Percentiles rank a stretch among this genome's conserved stretches.
These are phyloP conservation scores for Cicer chorassanicum DNA, from an alignment of 306 rosid species.

Conservation along the genomic window DNA sequence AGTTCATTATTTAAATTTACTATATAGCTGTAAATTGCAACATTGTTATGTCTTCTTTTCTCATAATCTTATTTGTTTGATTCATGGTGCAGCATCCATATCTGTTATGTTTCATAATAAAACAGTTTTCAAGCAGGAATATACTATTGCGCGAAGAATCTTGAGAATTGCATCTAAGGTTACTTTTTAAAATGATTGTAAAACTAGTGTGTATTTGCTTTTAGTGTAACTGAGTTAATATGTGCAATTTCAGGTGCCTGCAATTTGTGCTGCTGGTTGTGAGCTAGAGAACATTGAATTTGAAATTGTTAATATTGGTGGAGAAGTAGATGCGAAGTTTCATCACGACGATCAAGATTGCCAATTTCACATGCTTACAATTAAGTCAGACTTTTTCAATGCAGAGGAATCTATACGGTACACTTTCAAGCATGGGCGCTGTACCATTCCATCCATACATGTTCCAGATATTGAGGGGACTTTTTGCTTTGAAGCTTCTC, in stretches of 20 bases:
- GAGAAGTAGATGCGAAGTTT: slow-evolving; percentile 50
- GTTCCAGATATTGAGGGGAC: slow-evolving; percentile 49
- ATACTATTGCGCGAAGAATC: slow-evolving; percentile 47
- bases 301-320: slow-evolving; percentile 57
- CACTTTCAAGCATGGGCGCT: slow-evolving; percentile 58
- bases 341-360: slow-evolving; percentile 52
- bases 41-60: background rate
- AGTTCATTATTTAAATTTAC: background rate
- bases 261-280: slow-evolving; percentile 48
- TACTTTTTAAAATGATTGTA: slow-evolving; percentile 2
- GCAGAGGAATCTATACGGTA: slow-evolving; percentile 48
- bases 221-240: background rate
- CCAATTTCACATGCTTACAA: slow-evolving; percentile 55
- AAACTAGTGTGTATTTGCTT: background rate
- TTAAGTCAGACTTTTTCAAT: slow-evolving; percentile 47
- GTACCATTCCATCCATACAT: slow-evolving; percentile 48
- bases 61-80: slow-evolving; percentile 11
- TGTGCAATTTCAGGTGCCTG: slow-evolving; percentile 56
- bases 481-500: slow-evolving; percentile 57
- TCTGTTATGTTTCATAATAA: slow-evolving; percentile 39
- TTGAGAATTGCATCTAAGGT: slow-evolving; percentile 56
- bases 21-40: background rate
- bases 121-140: slow-evolving; percentile 48
- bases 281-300: slow-evolving; percentile 51
- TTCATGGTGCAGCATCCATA: slow-evolving; percentile 54